phyloP scores from a whole-genome alignment of 2,329 filamentous ascomycete species.

The Stemphylium lycopersici region DNA sequence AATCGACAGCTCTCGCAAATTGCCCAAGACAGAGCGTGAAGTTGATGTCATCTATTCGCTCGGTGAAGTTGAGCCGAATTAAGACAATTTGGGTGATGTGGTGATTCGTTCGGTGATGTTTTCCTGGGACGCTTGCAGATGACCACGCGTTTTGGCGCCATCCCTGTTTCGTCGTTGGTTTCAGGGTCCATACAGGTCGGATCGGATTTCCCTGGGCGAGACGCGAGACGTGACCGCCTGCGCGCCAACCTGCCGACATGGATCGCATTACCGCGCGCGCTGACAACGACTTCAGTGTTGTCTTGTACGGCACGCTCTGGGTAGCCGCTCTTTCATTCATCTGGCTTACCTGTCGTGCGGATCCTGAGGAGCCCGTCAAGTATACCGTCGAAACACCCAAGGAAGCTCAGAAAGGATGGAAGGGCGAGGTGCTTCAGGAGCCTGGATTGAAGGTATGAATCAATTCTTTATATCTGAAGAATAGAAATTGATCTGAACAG shows the following conservation, averaged over 20 bases:
- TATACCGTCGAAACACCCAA: slow-evolving; percentile 70
- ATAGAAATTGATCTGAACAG: slow-evolving; percentile 40
- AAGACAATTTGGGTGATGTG: neutral
- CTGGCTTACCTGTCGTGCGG: slow-evolving; percentile 35
- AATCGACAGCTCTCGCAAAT: slow-evolving; percentile 13
- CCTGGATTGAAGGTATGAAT: slow-evolving; percentile 64
- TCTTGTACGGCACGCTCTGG: slow-evolving; percentile 29
- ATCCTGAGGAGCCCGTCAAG: slow-evolving; percentile 55
- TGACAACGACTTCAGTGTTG: slow-evolving; percentile 29
- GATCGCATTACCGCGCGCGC: slow-evolving; percentile 31
- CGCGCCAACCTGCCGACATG: slow-evolving; percentile 24
- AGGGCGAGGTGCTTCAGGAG: slow-evolving; percentile 63
- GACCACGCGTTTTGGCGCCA: slow-evolving; percentile 23
- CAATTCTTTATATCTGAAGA: neutral
- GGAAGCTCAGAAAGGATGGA: slow-evolving; percentile 60
- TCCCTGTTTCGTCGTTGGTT: neutral
- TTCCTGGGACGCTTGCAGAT: slow-evolving; percentile 14
- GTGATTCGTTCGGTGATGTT: slow-evolving; percentile 11
- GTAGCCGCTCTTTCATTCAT: slow-evolving; percentile 29
- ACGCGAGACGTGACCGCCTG: slow-evolving; percentile 8
- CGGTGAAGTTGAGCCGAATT: neutral
- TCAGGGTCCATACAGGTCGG: slow-evolving; percentile 12
- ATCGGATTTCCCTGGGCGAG: slow-evolving; percentile 4
- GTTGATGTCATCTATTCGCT: slow-evolving; percentile 3
- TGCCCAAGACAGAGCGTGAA: slow-evolving; percentile 7